Conservation (phyloP, 1,284 basidiomycete species). For the Cerrena zonata region DNA sequence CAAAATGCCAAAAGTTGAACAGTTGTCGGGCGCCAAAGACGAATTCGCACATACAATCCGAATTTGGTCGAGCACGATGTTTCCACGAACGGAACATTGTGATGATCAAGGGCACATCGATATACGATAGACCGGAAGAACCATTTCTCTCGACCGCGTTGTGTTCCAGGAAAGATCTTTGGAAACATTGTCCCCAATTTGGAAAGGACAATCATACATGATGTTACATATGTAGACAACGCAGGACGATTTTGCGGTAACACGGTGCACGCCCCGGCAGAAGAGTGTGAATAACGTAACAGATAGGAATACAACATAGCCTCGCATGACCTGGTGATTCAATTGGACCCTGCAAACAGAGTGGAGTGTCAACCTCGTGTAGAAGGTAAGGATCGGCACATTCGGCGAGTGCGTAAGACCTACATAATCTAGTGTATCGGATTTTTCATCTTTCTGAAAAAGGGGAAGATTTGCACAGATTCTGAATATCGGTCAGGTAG, state of each 20-base stretch:
- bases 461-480: no score
- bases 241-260: not conserved
- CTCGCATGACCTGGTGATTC: not conserved
- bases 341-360: not conserved
- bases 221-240: not conserved
- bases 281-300: not conserved
- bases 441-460: no score
- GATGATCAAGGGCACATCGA: slow-evolving; percentile 1
- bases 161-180: not conserved
- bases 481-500: no score
- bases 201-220: not conserved
- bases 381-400: no score
- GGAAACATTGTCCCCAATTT: not conserved
- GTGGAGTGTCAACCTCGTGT: not conserved
- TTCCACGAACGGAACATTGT: not conserved
- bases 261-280: not conserved
- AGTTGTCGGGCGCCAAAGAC: not conserved
- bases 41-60: not conserved
- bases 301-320: not conserved
- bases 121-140: not conserved
- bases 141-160: not conserved
- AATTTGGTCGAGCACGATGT: not conserved
- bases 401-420: no score
- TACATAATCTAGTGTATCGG: no score
- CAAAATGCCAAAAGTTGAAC: slow-evolving; percentile 1